A percentile compares a stretch with the other conserved stretches of the same genome.
Conservation (phyloP, 306 rosid species). For the Rubus idaeus region DNA sequence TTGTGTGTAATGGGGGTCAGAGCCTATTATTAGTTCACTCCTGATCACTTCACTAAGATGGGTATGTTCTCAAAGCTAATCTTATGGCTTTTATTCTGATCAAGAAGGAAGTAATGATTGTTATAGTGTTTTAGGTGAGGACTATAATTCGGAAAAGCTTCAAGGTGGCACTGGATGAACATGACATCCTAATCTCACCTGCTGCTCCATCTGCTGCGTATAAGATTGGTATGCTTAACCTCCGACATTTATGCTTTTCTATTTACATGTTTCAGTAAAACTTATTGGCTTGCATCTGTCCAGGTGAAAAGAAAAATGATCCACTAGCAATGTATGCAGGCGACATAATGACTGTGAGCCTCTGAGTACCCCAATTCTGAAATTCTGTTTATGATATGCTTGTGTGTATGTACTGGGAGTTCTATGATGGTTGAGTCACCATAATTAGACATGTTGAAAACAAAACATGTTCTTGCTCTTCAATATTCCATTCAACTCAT, state of each 20-base stretch:
- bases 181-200: slow-evolving; percentile 92
- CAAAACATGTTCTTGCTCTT: neutral
- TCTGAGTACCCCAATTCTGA: neutral
- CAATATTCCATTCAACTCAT: neutral
- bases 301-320: slow-evolving; percentile 93
- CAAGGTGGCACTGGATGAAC: slow-evolving; percentile 70
- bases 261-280: neutral
- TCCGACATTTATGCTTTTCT: neutral
- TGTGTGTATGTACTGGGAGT: neutral
- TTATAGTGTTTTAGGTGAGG: slow-evolving; percentile 69
- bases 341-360: slow-evolving; percentile 94
- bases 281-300: slow-evolving; percentile 25
- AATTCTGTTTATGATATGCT: neutral
- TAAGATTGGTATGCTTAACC: slow-evolving; percentile 65
- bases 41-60: slow-evolving; percentile 11
- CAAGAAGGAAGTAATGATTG: slow-evolving; percentile 27
- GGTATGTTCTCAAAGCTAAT: slow-evolving; percentile 11
- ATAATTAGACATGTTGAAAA: neutral
- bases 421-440: slow-evolving; percentile 1
- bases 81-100: slow-evolving; percentile 20
- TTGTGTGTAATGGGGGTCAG: too few relatives aligned
- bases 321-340: slow-evolving; percentile 98
- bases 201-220: slow-evolving; percentile 96
- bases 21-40: neutral
- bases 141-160: slow-evolving; percentile 85